Evolutionary conservation across 2,329 filamentous ascomycete species (phyloP).

Genomic region (Exophiala sp.): DNA sequence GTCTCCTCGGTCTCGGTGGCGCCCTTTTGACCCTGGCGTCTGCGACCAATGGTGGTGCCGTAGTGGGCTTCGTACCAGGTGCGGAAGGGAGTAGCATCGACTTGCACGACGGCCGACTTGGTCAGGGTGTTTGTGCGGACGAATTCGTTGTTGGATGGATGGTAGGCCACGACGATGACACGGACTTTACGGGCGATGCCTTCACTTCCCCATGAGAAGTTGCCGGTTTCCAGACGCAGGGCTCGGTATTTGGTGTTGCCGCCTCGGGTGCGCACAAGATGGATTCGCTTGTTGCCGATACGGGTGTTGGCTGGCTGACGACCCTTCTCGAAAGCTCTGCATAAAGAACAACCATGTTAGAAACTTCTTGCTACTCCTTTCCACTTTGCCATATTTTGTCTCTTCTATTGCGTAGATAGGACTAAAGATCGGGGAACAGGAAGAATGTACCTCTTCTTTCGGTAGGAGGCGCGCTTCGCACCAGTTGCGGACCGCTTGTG

Average conservation of each 20-base stretch:
- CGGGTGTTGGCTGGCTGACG: constrained; percentile 99
- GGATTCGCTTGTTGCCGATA: constrained; percentile 95
- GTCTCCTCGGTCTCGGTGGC: constrained; percentile 55
- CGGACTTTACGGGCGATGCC: constrained; percentile 97
- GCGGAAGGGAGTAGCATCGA: constrained; percentile 97
- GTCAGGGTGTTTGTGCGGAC: constrained; percentile 99
- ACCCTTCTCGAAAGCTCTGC: constrained; percentile 99
- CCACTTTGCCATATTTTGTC: not conserved
- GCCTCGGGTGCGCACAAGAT: constrained; percentile 93
- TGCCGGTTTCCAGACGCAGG: constrained; percentile 95
- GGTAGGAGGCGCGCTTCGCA: constrained; percentile 93
- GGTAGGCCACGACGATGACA: constrained; percentile 96
- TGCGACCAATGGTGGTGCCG: constrained; percentile 80
- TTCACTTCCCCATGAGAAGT: constrained; percentile 99
- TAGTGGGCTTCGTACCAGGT: constrained; percentile 99
- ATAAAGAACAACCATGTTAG: constrained; percentile 37
- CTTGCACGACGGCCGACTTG: constrained; percentile 96
- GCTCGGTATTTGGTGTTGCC: constrained; percentile 99
- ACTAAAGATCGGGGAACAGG: not conserved
- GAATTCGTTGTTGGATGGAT: constrained; percentile 99
- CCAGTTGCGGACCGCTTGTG: constrained; percentile 99
- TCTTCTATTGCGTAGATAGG: not conserved
- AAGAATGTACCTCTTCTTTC: constrained; percentile 51
- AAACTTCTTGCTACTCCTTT: not conserved
- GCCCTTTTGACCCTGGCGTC: constrained; percentile 72